Evolutionary conservation across 73 alveolate species (phyloP), one percentile per base, ranked within the genome.

Genomic region (Tetrahymena elliotti): DNA sequence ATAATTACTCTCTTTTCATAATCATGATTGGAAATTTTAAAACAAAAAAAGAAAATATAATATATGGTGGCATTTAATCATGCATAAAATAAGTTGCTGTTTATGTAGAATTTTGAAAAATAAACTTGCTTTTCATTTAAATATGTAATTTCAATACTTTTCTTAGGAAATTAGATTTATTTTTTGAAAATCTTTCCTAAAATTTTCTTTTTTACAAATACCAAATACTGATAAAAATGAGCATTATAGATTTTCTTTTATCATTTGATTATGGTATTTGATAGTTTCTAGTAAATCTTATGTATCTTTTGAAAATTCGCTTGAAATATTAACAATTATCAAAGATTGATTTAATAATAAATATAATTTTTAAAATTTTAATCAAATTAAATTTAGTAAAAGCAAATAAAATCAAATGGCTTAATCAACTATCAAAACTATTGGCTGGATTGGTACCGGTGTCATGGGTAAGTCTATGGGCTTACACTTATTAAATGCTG

Each of bases 401-500:
- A 68, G 22, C 20, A 54, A 54, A 22, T n/a, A 54, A 12, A 54
- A 54, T 54, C 8, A 68, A 68, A 68, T 68, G 88, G 88, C 88
- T 68, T 9, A 68, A 31, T 27, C 88, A 22, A 36, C 88, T 22
- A 68, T 68, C n/a, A 68, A 68, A 68, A 68, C 88, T 27, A 96
- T 97, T 41, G 99, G 99, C 36, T 98, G 99, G 99, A 96, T 97
- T 83, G 99, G 99, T 6, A 98, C 99, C 11, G 99, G 99, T 13
- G 99, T 98, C n/a, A 98, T 98, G 99, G 99, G 99, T 22, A 93
- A 96, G 52, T 95, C 97, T 54, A 98, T 98, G 99, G 97, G 98
- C 68, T 96, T 95, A 35, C 99, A 98, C 84, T 92, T 98, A 6
- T 34, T 97, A 52, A 97, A 94, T 83, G 97, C 97, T 41, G 99